Percentiles rank a stretch among this genome's conserved stretches.
Evolutionary conservation across 2,329 filamentous ascomycete species (phyloP).

Genomic region (Grosmannia clavigera): DNA sequence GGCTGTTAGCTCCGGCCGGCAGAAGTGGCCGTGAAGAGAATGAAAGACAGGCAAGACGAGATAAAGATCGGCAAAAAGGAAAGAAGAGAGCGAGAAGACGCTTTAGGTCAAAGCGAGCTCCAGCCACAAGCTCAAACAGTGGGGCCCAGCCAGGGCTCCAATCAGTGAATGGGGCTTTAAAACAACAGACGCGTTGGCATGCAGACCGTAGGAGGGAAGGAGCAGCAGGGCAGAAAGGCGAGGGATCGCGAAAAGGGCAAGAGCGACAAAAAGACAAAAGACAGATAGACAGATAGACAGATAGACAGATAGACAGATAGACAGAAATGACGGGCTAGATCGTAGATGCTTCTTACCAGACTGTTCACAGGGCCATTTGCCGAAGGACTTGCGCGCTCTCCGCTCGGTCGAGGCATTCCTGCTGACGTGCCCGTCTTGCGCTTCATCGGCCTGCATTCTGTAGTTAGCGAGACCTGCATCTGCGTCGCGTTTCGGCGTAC

Average conservation of each 20-base stretch:
- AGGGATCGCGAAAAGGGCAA: background rate
- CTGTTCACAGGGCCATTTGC: conserved; percentile 40
- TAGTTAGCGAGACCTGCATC: conserved; percentile 9
- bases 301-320: conserved; percentile 1
- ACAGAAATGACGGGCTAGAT: background rate
- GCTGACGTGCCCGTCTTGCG: conserved; percentile 58
- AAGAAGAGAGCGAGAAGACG: background rate
- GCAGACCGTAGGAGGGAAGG: background rate
- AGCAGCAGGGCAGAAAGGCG: background rate
- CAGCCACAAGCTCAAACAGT: background rate
- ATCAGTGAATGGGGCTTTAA: conserved; percentile 2
- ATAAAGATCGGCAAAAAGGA: background rate
- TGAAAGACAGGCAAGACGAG: background rate
- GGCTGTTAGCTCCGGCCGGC: background rate
- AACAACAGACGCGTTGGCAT: conserved; percentile 11
- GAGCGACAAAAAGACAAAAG: conserved; percentile 4
- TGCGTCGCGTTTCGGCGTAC: background rate
- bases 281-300: conserved; percentile 7
- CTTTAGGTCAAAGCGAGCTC: background rate
- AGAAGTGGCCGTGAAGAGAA: background rate
- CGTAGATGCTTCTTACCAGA: conserved; percentile 34
- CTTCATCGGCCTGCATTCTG: conserved; percentile 55
- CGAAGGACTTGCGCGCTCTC: conserved; percentile 50
- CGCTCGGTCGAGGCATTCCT: conserved; percentile 53
- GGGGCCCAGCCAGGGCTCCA: background rate